Evolutionary conservation across 1,284 basidiomycete species (phyloP), one percentile per base, ranked within the genome.

Genomic region (Apiotrichum laibachii): DNA sequence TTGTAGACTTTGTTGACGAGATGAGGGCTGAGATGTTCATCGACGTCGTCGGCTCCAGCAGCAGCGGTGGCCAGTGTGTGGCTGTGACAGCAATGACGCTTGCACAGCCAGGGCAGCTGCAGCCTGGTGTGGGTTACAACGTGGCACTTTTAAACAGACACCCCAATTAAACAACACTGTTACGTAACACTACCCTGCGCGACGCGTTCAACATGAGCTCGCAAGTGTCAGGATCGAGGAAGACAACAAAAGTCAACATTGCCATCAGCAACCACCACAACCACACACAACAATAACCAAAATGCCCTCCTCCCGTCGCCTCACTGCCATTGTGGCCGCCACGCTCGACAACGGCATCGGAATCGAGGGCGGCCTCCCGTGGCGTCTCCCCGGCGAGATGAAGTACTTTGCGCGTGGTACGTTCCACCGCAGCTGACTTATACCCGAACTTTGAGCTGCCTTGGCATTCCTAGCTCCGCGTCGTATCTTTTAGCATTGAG

Each of bases 241-340:
- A 19, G n/a, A 34, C 48, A 33, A 12, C 33, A 16, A n/a, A 7
- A 33, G 26, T 8, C 43, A 11, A 34, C 48, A 48, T 35, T 22
- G 31, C 31, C 45, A 33, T 26, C 46, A 19, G 15, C 53, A 54
- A 33, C 22, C 26, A 31, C 26, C 26, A 31, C 26, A 31, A 31
- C 26, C 26, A 31, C 7, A 3, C 4, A 31, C 26, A 31, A 31
- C 26, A 31, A 31, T 31, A 31, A 3, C 26, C 26, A 31, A 31
- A 31, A 60, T 54, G 42, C 26, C 53, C 31, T 45, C 55, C 5
- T 33, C 47, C 8, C 48, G 55, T 22, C 44, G 74, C 12, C 68
- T 97, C 62, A 95, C 92, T 37, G 83, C 97, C 81, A 88, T 99
- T 71, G 94, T 97, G 63, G 94, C 94, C 6, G 92, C 92, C 15